phyloP scores from a whole-genome alignment of 2,329 filamentous ascomycete genomes.

The Fonsecaea multimorphosa region DNA sequence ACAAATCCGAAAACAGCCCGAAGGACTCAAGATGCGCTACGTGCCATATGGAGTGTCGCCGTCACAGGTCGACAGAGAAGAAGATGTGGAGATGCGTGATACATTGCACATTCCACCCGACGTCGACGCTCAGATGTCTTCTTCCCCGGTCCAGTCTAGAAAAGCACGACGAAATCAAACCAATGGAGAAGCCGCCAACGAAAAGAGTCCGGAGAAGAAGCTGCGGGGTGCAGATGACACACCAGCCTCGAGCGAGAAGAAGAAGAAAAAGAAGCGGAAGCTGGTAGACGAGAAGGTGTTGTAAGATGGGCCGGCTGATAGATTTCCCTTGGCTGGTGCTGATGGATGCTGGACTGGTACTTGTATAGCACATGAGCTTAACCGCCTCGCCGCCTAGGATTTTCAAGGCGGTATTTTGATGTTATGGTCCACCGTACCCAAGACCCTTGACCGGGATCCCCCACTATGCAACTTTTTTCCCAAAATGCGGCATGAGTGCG shows the following conservation, averaged over 20 bases:
- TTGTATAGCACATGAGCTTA: background rate
- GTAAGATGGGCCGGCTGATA: conserved; percentile 14
- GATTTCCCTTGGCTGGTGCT: conserved; percentile 5
- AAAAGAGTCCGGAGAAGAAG: conserved; percentile 21
- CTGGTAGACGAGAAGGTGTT: conserved; percentile 25
- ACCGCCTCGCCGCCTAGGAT: too few species aligned
- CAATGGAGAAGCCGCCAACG: conserved; percentile 12
- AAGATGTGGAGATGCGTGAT: conserved; percentile 29
- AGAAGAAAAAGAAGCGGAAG: conserved; percentile 33
- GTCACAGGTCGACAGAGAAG: background rate
- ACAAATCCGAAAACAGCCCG: conserved; percentile 49
- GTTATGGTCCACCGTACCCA: conserved; percentile 3
- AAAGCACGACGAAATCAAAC: conserved; percentile 5
- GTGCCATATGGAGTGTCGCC: conserved; percentile 47
- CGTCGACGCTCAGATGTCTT: conserved; percentile 5
- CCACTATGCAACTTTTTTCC: background rate
- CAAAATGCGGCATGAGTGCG: conserved; percentile 9
- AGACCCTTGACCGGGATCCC: background rate
- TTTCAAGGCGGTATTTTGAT: background rate
- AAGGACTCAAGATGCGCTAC: conserved; percentile 53
- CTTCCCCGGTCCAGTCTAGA: conserved; percentile 4
- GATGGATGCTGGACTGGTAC: background rate
- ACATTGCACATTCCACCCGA: conserved; percentile 20
- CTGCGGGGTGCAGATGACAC: conserved; percentile 1
- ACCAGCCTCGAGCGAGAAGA: conserved; percentile 24